Evolutionary conservation across 192 early-diverging fungal species (phyloP).

Genomic region (Podila verticillata): DNA sequence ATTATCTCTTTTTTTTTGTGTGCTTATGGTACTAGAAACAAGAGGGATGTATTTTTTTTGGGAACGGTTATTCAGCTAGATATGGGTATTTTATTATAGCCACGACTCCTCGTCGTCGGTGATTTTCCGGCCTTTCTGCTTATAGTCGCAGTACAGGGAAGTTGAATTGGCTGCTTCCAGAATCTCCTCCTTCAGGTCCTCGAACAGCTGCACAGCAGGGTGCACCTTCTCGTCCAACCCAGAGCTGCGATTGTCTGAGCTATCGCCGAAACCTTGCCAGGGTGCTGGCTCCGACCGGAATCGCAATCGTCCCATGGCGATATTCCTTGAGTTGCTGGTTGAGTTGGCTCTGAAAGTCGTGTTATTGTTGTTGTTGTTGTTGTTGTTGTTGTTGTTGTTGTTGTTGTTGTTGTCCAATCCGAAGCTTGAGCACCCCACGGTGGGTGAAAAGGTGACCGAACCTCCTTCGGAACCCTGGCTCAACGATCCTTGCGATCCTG

Average conservation of each 20-base stretch:
- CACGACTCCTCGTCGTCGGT: too few species aligned
- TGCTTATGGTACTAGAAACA: too few species aligned
- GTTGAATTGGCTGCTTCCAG: constrained; percentile 1
- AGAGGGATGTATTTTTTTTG: too few species aligned
- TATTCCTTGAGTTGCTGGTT: not conserved
- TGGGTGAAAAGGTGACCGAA: too few species aligned
- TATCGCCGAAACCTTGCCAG: constrained; percentile 42
- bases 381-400: not conserved
- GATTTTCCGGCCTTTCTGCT: too few species aligned
- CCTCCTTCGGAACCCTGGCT: too few species aligned
- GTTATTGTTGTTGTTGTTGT: not conserved
- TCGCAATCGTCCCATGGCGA: not conserved
- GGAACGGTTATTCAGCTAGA: too few species aligned
- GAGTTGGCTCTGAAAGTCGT: not conserved
- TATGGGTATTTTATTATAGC: too few species aligned
- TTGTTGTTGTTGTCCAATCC: not conserved
- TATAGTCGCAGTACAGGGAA: too few species aligned
- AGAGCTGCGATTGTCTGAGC: not conserved
- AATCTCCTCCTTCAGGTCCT: constrained; percentile 20
- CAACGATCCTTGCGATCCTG: not conserved
- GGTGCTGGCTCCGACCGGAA: constrained; percentile 9
- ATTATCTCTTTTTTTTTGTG: too few species aligned
- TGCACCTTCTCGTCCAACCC: constrained; percentile 6
- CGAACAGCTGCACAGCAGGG: constrained; percentile 29
- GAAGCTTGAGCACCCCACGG: too few species aligned